Evolutionary conservation across 371 early-diverging fungal species (phyloP), one percentile per base, ranked within the genome.

Genomic region (Actinomortierella wolfii): DNA sequence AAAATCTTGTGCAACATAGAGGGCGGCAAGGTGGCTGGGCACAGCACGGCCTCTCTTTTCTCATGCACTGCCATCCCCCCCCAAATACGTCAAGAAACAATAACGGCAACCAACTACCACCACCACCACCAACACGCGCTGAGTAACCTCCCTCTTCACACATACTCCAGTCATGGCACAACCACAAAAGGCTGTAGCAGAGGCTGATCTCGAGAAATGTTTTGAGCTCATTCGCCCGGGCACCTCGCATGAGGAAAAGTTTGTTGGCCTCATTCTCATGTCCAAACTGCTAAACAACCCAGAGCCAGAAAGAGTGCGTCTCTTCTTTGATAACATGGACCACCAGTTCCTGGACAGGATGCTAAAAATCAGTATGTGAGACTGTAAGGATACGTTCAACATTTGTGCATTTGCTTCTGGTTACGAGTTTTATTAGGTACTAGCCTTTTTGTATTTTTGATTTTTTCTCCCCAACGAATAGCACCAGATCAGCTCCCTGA

Each of bases 261-360:
- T 73, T 56, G 61, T 73, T 45, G 73, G 73, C 5, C 51, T 73
- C 50, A 59, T 58, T 18, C 56, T 73, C 39, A 73, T 73, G 73
- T 57, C 73, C 6, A 61, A 65, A 1, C 17, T 71, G 13, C 21
- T 66, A 11, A 62, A 71, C 54, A 21, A 54, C 1, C 63, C 66
- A 49, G 67, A 62, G 46, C 51, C 48, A 8, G 51, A 47, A 9
- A 66, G 55, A 13, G 56, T 66, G 56, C 66, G 58, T 15, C 51
- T 34, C 42, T 73, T 66, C 60, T 62, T 66, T 44, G 73, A 73
- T 14, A 66, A 50, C 54, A 66, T 73, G 63, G 73, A 73, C 18
- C 66, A 66, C 46, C 50, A 11, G 9, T 73, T 73, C 48, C 40
- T 73, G 44, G 67, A 73, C 43, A 56, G 67, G 41, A 73, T 73